A percentile compares a stretch with the other conserved stretches of the same genome.
Conservation (phyloP, 2,329 filamentous ascomycete species). For the Nothomitra cinnamomea region DNA sequence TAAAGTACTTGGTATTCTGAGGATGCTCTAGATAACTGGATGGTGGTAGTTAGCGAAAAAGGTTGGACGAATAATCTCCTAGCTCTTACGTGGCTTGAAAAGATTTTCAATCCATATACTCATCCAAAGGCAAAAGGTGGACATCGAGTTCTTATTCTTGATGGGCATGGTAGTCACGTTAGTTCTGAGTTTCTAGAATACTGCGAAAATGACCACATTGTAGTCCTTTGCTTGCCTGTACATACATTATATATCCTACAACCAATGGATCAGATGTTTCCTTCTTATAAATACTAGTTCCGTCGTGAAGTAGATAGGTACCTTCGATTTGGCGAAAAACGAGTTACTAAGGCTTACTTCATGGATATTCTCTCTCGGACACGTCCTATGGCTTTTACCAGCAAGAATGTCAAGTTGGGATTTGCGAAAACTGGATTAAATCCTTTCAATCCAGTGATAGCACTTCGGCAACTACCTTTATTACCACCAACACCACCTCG, state of each 20-base stretch:
- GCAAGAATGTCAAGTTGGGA: neutral
- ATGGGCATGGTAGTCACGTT: slow-evolving; percentile 7
- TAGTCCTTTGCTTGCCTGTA: slow-evolving; percentile 4
- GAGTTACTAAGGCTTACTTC: too few relatives aligned
- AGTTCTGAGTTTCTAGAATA: slow-evolving; percentile 6
- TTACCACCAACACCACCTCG: too few relatives aligned
- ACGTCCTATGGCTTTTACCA: neutral
- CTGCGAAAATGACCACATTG: neutral
- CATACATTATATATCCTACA: slow-evolving; percentile 10
- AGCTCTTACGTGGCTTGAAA: slow-evolving; percentile 5
- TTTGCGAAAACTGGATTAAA: neutral
- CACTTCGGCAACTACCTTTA: too few relatives aligned
- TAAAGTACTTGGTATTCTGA: too few relatives aligned
- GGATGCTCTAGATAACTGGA: neutral
- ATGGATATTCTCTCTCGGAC: neutral
- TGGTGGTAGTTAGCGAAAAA: slow-evolving; percentile 6
- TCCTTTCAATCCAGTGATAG: neutral
- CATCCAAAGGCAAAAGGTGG: slow-evolving; percentile 2
- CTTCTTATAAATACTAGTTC: slow-evolving; percentile 3
- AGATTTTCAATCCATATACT: slow-evolving; percentile 6
- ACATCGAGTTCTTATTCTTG: slow-evolving; percentile 4
- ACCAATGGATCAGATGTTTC: slow-evolving; percentile 9
- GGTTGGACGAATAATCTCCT: slow-evolving; percentile 12
- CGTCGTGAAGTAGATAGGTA: neutral
- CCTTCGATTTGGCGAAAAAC: neutral